phyloP scores from a whole-genome alignment of 371 early-diverging fungal species.

The Saksenaea oblongispora region DNA sequence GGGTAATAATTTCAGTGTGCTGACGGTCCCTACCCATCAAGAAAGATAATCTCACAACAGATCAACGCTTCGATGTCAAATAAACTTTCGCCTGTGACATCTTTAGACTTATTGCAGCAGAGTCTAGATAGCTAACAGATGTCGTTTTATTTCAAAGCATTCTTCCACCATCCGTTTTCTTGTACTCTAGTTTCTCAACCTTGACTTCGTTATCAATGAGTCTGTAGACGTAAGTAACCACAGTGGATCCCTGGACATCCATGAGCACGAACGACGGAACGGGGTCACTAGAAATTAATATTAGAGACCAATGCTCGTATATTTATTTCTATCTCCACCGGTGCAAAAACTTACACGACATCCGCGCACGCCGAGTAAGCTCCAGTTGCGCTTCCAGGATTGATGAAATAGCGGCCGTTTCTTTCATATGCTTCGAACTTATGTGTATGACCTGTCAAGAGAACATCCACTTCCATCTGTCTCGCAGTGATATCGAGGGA shows the following conservation, averaged over 20 bases:
- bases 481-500: slow-evolving; percentile 79
- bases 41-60: no score
- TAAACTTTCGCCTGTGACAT: no score
- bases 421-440: slow-evolving; percentile 88
- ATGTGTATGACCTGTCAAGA: slow-evolving; percentile 88
- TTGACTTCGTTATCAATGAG: slow-evolving; percentile 88
- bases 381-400: slow-evolving; percentile 95
- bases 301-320: background rate
- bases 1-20: no score
- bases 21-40: no score
- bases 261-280: slow-evolving; percentile 93
- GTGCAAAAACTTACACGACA: slow-evolving; percentile 33
- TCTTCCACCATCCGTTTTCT: slow-evolving; percentile 53
- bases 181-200: slow-evolving; percentile 90
- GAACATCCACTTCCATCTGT: slow-evolving; percentile 90
- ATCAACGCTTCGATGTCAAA: no score
- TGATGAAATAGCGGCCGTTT: slow-evolving; percentile 88
- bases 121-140: background rate
- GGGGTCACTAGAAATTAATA: slow-evolving; percentile 41
- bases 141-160: slow-evolving; percentile 20
- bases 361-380: slow-evolving; percentile 62
- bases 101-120: no score
- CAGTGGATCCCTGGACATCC: slow-evolving; percentile 82
- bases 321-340: background rate
- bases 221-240: slow-evolving; percentile 91